phyloP scores from a whole-genome alignment of 805 yeast species.

The Naumovozyma dairenensis region DNA sequence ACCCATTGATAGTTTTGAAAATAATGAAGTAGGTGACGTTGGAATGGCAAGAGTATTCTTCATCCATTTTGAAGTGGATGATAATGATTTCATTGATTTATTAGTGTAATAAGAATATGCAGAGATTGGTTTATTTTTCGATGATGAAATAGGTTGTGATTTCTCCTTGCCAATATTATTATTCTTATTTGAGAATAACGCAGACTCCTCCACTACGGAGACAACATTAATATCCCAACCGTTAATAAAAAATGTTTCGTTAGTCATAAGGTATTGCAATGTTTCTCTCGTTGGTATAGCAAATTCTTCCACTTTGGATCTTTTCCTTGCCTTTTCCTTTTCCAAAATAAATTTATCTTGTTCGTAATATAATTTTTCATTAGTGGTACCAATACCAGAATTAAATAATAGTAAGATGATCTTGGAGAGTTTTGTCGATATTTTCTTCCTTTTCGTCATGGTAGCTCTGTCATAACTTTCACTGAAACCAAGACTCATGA shows the following conservation, averaged over 20 bases:
- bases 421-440: slow-evolving; percentile 51
- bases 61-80: slow-evolving; percentile 23
- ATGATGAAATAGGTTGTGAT: not conserved
- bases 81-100: slow-evolving; percentile 5
- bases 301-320: slow-evolving; percentile 26
- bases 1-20: slow-evolving; percentile 22
- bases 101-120: not conserved
- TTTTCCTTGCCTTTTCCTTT: slow-evolving; percentile 23
- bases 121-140: not conserved
- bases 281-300: slow-evolving; percentile 35
- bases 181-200: slow-evolving; percentile 8
- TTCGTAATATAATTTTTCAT: slow-evolving; percentile 42
- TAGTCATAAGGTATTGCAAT: slow-evolving; percentile 24
- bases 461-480: slow-evolving; percentile 68
- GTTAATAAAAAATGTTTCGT: slow-evolving; percentile 33
- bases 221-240: slow-evolving; percentile 57
- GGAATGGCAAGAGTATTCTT: slow-evolving; percentile 17
- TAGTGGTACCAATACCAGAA: slow-evolving; percentile 56
- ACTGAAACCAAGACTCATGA: slow-evolving; percentile 63
- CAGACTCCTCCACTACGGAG: slow-evolving; percentile 40
- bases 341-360: slow-evolving; percentile 25
- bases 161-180: too few relatives aligned
- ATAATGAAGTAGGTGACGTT: slow-evolving; percentile 15
- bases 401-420: slow-evolving; percentile 60
- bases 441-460: slow-evolving; percentile 56